Evolutionary conservation across 2,329 filamentous ascomycete species (phyloP).

Genomic region (Fonsecaea monophora): DNA sequence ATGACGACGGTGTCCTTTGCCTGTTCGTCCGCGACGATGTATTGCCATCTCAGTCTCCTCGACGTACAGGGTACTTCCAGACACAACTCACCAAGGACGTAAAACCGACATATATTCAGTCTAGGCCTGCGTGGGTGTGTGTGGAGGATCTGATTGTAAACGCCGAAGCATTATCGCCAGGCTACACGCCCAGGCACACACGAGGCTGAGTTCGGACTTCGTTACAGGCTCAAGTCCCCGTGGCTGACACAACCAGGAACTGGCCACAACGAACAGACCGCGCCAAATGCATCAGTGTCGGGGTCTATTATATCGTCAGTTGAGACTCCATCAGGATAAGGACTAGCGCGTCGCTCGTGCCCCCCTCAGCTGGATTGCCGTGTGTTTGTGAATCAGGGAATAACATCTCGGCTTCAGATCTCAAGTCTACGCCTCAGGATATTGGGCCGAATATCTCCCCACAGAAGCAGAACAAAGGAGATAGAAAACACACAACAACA

Average conservation of each 20-base stretch:
- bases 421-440: no score
- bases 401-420: no score
- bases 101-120: neutral
- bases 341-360: no score
- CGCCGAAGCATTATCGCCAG: neutral
- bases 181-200: neutral
- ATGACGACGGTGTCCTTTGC: slow-evolving; percentile 63
- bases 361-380: no score
- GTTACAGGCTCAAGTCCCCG: neutral
- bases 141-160: neutral
- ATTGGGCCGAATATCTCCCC: no score
- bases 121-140: neutral
- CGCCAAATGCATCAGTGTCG: neutral
- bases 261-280: neutral
- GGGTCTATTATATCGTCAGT: neutral
- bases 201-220: neutral
- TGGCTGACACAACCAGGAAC: neutral
- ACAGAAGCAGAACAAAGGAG: neutral
- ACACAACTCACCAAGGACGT: neutral
- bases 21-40: slow-evolving; percentile 62
- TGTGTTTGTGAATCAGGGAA: no score
- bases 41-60: slow-evolving; percentile 58
- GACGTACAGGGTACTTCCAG: neutral
- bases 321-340: neutral
- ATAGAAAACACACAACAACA: neutral